Conservation (phyloP, 2,329 filamentous ascomycete species). For the Lachnellula suecica region DNA sequence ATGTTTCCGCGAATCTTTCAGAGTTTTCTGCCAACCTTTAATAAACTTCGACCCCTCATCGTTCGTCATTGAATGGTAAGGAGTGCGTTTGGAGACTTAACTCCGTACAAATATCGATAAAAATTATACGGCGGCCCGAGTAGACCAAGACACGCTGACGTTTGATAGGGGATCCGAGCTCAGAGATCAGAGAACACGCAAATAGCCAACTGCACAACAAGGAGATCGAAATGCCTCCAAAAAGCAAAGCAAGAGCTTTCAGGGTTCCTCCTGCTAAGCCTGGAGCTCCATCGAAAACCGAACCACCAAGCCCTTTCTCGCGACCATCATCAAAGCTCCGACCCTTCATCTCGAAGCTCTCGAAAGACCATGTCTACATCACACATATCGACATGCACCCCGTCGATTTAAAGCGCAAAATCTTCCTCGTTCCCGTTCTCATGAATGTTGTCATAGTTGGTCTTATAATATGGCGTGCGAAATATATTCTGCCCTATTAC, state of each 20-base stretch:
- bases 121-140: constrained; percentile 17
- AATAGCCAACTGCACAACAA: not conserved
- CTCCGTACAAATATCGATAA: constrained; percentile 7
- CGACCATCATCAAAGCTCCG: constrained; percentile 60
- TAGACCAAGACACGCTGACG: not conserved
- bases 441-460: constrained; percentile 70
- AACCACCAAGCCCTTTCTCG: constrained; percentile 65
- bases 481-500: constrained; percentile 72
- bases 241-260: constrained; percentile 29
- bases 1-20: not conserved
- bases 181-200: not conserved
- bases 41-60: constrained; percentile 32
- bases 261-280: constrained; percentile 8
- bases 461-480: constrained; percentile 68
- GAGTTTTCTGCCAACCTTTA: constrained; percentile 20
- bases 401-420: constrained; percentile 71
- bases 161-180: not conserved
- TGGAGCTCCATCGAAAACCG: constrained; percentile 6
- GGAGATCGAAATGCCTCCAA: constrained; percentile 30
- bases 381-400: constrained; percentile 77
- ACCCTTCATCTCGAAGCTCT: constrained; percentile 66
- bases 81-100: constrained; percentile 2
- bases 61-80: constrained; percentile 18
- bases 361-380: constrained; percentile 74
- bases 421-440: constrained; percentile 75